phyloP scores from a whole-genome alignment of 805 yeast genomes.

The Debaryomyces castellii region DNA sequence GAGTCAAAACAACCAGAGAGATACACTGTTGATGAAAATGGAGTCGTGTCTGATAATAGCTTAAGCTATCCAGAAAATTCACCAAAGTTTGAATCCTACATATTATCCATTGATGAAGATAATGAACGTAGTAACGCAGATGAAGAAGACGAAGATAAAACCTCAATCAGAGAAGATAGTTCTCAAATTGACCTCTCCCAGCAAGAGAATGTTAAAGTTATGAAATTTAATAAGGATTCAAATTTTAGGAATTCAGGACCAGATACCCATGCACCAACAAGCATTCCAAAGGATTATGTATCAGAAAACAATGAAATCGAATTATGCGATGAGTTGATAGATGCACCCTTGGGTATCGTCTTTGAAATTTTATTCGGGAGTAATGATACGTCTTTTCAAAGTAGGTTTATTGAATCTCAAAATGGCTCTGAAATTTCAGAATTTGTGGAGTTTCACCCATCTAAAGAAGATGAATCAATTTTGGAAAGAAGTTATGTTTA shows the following conservation, averaged over 20 bases:
- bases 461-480: constrained; percentile 35
- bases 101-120: constrained; percentile 47
- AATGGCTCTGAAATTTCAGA: constrained; percentile 48
- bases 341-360: constrained; percentile 77
- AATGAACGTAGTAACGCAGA: constrained; percentile 33
- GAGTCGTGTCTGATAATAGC: constrained; percentile 8
- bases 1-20: constrained; percentile 5
- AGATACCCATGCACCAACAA: constrained; percentile 57
- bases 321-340: constrained; percentile 47
- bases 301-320: constrained; percentile 45
- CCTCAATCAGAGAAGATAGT: not conserved
- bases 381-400: constrained; percentile 40
- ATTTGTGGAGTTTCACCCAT: constrained; percentile 33
- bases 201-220: constrained; percentile 18
- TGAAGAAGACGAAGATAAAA: constrained; percentile 26
- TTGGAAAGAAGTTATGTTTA: constrained; percentile 60
- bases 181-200: not conserved
- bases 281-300: constrained; percentile 42
- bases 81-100: constrained; percentile 25
- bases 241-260: constrained; percentile 63
- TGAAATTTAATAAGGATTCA: constrained; percentile 37
- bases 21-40: constrained; percentile 16
- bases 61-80: constrained; percentile 13
- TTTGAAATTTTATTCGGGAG: constrained; percentile 71
- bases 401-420: constrained; percentile 37